These are phyloP conservation scores for Aspergillus candidus DNA, from an alignment of 2,329 filamentous ascomycete genomes.

Conservation along the genomic window DNA sequence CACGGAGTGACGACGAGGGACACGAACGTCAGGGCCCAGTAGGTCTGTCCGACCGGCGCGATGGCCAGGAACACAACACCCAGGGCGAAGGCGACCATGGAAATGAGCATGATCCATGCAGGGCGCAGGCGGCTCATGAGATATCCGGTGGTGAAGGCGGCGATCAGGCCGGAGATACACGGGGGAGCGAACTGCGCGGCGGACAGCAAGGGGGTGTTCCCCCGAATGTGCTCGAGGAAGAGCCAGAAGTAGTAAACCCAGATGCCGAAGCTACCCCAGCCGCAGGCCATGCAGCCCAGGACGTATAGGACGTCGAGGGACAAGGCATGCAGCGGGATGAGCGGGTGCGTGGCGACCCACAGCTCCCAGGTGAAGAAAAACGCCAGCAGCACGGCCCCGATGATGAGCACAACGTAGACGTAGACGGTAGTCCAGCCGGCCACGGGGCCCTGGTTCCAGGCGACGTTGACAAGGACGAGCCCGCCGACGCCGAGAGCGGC, in stretches of 20 bases:
- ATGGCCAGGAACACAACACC: slow-evolving; percentile 39
- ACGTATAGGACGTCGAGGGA: slow-evolving; percentile 28
- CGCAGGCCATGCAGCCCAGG: slow-evolving; percentile 35
- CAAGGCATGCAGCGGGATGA: slow-evolving; percentile 50
- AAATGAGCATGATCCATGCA: slow-evolving; percentile 20
- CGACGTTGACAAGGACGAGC: slow-evolving; percentile 59
- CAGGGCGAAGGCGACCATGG: slow-evolving; percentile 36
- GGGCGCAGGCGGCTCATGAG: slow-evolving; percentile 21
- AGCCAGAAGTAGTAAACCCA: slow-evolving; percentile 39
- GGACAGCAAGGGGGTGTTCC: slow-evolving; percentile 20
- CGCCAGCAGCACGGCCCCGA: slow-evolving; percentile 50
- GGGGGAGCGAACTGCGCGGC: slow-evolving; percentile 28
- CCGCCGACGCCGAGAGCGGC: slow-evolving; percentile 46
- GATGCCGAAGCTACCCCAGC: slow-evolving; percentile 39
- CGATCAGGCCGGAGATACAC: slow-evolving; percentile 24
- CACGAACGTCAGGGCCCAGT: slow-evolving; percentile 61
- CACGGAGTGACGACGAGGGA: slow-evolving; percentile 53
- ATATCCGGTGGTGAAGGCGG: slow-evolving; percentile 23
- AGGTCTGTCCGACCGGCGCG: slow-evolving; percentile 51
- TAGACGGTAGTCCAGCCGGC: slow-evolving; percentile 54
- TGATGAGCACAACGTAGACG: slow-evolving; percentile 52
- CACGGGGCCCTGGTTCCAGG: slow-evolving; percentile 60
- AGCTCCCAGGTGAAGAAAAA: slow-evolving; percentile 52
- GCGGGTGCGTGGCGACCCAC: slow-evolving; percentile 42
- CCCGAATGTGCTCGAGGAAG: slow-evolving; percentile 22